Evolutionary conservation across 345 rosid genomes (phyloP), one percentile per base, ranked within the genome.

Genomic region (Eucalyptus erythrocorys): DNA sequence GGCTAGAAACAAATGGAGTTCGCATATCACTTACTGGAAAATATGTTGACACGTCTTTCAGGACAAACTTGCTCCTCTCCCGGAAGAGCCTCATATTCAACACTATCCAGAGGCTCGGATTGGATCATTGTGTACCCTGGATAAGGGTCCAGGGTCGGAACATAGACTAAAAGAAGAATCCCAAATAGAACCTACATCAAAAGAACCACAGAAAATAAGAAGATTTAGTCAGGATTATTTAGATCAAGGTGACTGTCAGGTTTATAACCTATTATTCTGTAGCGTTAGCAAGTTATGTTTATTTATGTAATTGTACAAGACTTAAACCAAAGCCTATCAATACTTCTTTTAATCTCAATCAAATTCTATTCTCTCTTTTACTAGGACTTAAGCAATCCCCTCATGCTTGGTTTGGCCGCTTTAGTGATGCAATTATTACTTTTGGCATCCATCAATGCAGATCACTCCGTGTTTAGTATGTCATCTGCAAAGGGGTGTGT

Each of bases 61-160:
- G 99, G 98, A 89, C 97, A 98, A 88, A 97, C 89, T 84, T 93
- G 89, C 88, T 96, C 98, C 88, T 94, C 99, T 89, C 90, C 97
- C 14, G 92, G 92, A 90, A 97, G 98, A 92, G 94, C 96, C 90
- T 94, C 97, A 92, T 97, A 98, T 89, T 94, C 96, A 92, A 87
- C 91, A 88, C 93, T 88, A 30, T 95, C 93, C 66, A 91, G 87
- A 57, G 91, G 81, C 90, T 97, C 98, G 45, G 80, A 68, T 88
- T 92, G 89, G 49, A 95, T 84, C 87, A 90, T 88, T 21, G 90
- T 89, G 92, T 98, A 97, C 79, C 95, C 97, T 40, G 96, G 98
- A 61, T 90, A 94, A 85, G 96, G 95, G 91, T 93, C 94, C 92
- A 95, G 90, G 86, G 92, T 89, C 4, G 99, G 99, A 87, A 97